phyloP scores from a whole-genome alignment of 2,329 filamentous ascomycete species.

The Arthroderma sp. region DNA sequence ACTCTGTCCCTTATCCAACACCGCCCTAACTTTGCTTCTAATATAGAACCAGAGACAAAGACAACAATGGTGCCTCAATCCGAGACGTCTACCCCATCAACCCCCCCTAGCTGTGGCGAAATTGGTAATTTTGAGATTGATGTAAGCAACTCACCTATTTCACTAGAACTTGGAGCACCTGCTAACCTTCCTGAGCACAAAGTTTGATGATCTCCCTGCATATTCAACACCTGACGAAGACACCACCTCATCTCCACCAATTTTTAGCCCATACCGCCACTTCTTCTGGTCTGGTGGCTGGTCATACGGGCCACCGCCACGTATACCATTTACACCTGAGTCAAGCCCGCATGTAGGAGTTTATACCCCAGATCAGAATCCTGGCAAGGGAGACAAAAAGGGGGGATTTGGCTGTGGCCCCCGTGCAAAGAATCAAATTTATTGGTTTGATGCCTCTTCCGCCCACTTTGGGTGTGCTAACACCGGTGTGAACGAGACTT shows the following conservation, averaged over 20 bases:
- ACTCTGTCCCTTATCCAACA: too few relatives aligned
- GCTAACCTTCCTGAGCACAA: not conserved
- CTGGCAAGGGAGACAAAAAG: slow-evolving; percentile 17
- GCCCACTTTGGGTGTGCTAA: slow-evolving; percentile 38
- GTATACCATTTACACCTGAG: slow-evolving; percentile 31
- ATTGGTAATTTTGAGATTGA: slow-evolving; percentile 11
- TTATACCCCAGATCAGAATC: slow-evolving; percentile 28
- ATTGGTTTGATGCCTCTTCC: slow-evolving; percentile 39
- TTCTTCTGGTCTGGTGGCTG: slow-evolving; percentile 40
- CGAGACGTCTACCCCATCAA: not conserved
- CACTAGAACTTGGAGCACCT: not conserved
- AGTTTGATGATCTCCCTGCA: slow-evolving; percentile 19
- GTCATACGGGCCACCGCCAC: slow-evolving; percentile 34
- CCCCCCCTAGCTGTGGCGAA: slow-evolving; percentile 9
- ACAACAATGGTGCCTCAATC: not conserved
- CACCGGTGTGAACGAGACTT: slow-evolving; percentile 28
- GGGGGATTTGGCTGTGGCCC: slow-evolving; percentile 37
- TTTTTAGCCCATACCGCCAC: slow-evolving; percentile 39
- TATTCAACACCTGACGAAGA: slow-evolving; percentile 14
- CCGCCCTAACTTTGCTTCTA: too few relatives aligned
- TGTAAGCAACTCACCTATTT: slow-evolving; percentile 5
- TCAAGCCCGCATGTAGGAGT: slow-evolving; percentile 37
- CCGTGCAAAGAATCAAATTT: slow-evolving; percentile 29
- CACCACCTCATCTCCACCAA: slow-evolving; percentile 23
- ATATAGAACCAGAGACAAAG: not conserved